Conservation (phyloP, 2,329 filamentous ascomycete genomes). For the Trichoderma simmonsii region DNA sequence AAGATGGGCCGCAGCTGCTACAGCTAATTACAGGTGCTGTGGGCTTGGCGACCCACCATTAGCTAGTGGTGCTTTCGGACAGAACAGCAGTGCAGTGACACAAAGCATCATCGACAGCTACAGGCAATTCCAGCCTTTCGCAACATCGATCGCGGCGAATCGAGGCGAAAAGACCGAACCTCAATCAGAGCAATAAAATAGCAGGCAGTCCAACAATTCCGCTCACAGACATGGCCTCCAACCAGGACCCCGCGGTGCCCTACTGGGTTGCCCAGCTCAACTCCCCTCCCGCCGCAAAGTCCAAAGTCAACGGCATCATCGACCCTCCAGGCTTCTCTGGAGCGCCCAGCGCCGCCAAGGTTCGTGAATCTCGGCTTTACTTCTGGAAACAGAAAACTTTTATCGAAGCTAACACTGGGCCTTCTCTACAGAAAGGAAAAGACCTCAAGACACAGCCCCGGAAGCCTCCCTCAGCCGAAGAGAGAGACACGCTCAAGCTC, state of each 20-base stretch:
- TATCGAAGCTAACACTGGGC: background rate
- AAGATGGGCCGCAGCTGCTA: background rate
- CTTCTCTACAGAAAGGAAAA: slow-evolving; percentile 45
- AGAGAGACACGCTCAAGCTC: slow-evolving; percentile 93
- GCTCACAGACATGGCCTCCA: slow-evolving; percentile 1
- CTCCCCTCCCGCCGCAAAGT: slow-evolving; percentile 61
- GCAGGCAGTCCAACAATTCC: background rate
- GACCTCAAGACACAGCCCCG: slow-evolving; percentile 50
- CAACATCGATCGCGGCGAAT: background rate
- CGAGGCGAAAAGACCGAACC: background rate
- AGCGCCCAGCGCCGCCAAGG: slow-evolving; percentile 57
- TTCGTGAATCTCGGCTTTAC: slow-evolving; percentile 24
- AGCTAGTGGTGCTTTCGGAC: background rate
- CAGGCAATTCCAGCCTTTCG: background rate
- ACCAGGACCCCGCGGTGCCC: slow-evolving; percentile 44
- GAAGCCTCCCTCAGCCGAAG: slow-evolving; percentile 69
- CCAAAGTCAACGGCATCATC: slow-evolving; percentile 65
- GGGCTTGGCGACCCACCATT: slow-evolving; percentile 5
- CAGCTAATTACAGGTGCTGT: background rate
- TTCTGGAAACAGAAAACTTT: background rate
- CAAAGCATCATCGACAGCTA: background rate
- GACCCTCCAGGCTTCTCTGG: slow-evolving; percentile 83
- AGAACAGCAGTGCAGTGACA: background rate
- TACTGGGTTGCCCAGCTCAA: slow-evolving; percentile 82
- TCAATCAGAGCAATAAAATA: background rate